Percentiles rank a stretch among this genome's conserved stretches.
phyloP scores from a whole-genome alignment of 2,329 filamentous ascomycete genomes.

The Arthrobotrys entomopaga region DNA sequence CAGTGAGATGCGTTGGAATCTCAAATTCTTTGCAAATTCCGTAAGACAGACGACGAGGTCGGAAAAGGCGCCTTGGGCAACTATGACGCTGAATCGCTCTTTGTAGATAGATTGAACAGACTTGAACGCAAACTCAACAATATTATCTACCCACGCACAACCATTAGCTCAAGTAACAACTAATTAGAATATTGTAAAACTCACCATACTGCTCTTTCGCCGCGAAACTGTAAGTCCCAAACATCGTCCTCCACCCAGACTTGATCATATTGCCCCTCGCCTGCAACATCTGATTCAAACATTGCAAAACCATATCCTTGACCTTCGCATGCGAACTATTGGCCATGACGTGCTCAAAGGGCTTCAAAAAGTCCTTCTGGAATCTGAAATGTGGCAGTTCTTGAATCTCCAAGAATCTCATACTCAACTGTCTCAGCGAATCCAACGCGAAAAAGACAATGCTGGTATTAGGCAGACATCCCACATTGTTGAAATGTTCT shows the following conservation, averaged over 20 bases:
- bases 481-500: slow-evolving; percentile 97
- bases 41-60: slow-evolving; percentile 96
- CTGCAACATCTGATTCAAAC: slow-evolving; percentile 99
- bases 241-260: slow-evolving; percentile 99
- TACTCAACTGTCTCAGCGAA: slow-evolving; percentile 91
- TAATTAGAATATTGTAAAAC: slow-evolving; percentile 55
- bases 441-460: slow-evolving; percentile 98
- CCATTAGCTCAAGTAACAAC: neutral
- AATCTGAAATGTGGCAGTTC: slow-evolving; percentile 99
- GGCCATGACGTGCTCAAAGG: slow-evolving; percentile 95
- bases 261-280: slow-evolving; percentile 95
- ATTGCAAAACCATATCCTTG: slow-evolving; percentile 96
- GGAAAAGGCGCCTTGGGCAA: slow-evolving; percentile 94
- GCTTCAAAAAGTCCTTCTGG: slow-evolving; percentile 98
- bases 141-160: slow-evolving; percentile 71
- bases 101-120: slow-evolving; percentile 97
- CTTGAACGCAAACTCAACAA: slow-evolving; percentile 96
- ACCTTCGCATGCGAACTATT: slow-evolving; percentile 91
- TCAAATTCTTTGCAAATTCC: slow-evolving; percentile 98
- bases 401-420: slow-evolving; percentile 99
- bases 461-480: slow-evolving; percentile 93
- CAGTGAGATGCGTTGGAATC: slow-evolving; percentile 97
- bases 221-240: slow-evolving; percentile 96
- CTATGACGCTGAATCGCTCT: slow-evolving; percentile 92
- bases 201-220: slow-evolving; percentile 84